Base-by-base conservation (phyloP, 2,329 filamentous ascomycete species). In the Neofusicoccum laricinum region DNA sequence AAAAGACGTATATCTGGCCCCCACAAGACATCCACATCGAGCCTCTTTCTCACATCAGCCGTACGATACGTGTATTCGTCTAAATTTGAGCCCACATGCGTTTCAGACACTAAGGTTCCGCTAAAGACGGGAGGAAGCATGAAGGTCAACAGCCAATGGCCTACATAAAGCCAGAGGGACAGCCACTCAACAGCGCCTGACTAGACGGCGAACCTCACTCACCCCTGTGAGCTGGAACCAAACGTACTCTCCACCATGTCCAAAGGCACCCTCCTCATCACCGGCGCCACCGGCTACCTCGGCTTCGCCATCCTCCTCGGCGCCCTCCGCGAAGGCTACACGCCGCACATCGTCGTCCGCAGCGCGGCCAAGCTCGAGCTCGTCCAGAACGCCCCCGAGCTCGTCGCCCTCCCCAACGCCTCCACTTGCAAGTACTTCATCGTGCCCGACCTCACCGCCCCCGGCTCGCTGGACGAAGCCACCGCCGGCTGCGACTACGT, bases 381-480 rank as follows among this genome's bases (percentile, higher is more conserved):
- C 6, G 36, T 68, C 11, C 48, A 64, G 1, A 10, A 53, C 8
- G 30, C 64, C 14, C 57, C 63, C 6, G 62, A 61, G 3, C 48
- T 68, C 7, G 48, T 61, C 32, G 21, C 30, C 11, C 59, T 66
- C 12, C 64, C 58, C 30, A 30, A 38, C 4, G 32, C n/a, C 45
- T 34, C 62, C 75, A 11, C 62, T 7, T 41, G 25, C 36, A 30
- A 14, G 15, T 68, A 71, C 55, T 66, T 71, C 63, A 67, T 67
- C 12, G 77, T 80, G 0, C 69, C 73, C 1, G 76, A 80, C 50
- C 77, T 80, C 25, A 66, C 71, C 4, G 69, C 66, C 0, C 32
- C 68, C 0, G 72, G 72, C 2, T 77, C 77, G 8, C 80, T 79
- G 64, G 72, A 77, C 67, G 67, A 69, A 17, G 78, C 74, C 1